Percentiles rank a stretch among this genome's conserved stretches.
Evolutionary conservation across 2,329 filamentous ascomycete genomes (phyloP).

Genomic region (Arthrinium phaeospermum): DNA sequence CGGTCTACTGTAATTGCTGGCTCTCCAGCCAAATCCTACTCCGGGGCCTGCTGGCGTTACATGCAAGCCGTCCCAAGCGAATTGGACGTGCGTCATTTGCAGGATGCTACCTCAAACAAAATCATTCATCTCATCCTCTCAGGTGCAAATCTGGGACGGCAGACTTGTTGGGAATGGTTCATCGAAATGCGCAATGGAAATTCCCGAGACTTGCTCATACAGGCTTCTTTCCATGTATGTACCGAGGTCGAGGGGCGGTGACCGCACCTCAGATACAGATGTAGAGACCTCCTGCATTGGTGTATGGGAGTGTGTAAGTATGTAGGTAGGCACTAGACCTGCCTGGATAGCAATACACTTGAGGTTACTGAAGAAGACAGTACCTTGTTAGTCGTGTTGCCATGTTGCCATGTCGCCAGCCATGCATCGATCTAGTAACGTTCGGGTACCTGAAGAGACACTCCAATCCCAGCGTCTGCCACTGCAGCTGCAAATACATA

Average conservation of each 20-base stretch:
- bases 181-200: background rate
- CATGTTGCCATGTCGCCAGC: background rate
- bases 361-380: background rate
- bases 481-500: background rate
- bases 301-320: background rate
- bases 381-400: background rate
- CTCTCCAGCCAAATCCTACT: constrained; percentile 13
- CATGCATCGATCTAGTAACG: background rate
- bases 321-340: background rate
- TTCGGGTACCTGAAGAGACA: background rate
- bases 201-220: background rate
- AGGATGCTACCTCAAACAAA: constrained; percentile 11
- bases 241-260: background rate
- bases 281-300: background rate
- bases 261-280: too few species aligned
- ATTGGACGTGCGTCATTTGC: constrained; percentile 1
- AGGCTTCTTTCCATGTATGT: background rate
- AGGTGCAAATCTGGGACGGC: background rate
- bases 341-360: background rate
- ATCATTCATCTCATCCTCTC: constrained; percentile 1
- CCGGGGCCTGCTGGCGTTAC: background rate
- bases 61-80: constrained; percentile 9
- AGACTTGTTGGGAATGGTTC: background rate
- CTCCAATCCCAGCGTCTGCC: background rate
- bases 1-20: constrained; percentile 4